A percentile compares a stretch with the other conserved stretches of the same genome.
Conservation (phyloP, 208 protist genomes). For the Trypanosoma melophagium region DNA sequence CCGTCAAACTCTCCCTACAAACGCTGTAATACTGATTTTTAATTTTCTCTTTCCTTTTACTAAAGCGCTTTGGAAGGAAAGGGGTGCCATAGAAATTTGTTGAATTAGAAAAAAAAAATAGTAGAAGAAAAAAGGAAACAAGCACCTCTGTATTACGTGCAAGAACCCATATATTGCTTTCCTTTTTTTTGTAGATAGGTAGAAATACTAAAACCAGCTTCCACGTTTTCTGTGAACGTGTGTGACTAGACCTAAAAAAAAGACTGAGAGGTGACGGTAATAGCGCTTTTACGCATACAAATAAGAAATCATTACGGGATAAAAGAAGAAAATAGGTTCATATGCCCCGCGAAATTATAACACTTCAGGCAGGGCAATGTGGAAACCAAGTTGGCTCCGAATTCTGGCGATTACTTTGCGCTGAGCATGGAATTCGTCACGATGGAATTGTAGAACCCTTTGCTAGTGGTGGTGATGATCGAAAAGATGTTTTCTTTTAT, state of each 20-base stretch:
- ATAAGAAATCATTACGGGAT: background rate
- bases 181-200: slow-evolving; percentile 10
- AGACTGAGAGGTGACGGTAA: too few relatives aligned
- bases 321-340: background rate
- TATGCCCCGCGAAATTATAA: slow-evolving; percentile 99
- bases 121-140: background rate
- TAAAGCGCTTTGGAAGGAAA: background rate
- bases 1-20: too few relatives aligned
- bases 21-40: too few relatives aligned
- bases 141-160: too few relatives aligned
- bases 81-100: background rate
- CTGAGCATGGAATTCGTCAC: slow-evolving; percentile 98
- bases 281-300: background rate
- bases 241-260: too few relatives aligned
- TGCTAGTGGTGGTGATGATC: slow-evolving; percentile 93
- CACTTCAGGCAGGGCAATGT: slow-evolving; percentile 99
- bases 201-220: slow-evolving; percentile 3
- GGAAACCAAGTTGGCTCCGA: slow-evolving; percentile 95
- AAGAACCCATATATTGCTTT: slow-evolving; percentile 2
- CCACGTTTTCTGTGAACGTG: background rate
- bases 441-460: slow-evolving; percentile 95
- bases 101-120: background rate
- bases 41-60: slow-evolving; percentile 8
- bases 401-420: slow-evolving; percentile 99
- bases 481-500: slow-evolving; percentile 99